Base-by-base conservation (phyloP, 177 flowering plant species). In the Vitis hybrid region DNA sequence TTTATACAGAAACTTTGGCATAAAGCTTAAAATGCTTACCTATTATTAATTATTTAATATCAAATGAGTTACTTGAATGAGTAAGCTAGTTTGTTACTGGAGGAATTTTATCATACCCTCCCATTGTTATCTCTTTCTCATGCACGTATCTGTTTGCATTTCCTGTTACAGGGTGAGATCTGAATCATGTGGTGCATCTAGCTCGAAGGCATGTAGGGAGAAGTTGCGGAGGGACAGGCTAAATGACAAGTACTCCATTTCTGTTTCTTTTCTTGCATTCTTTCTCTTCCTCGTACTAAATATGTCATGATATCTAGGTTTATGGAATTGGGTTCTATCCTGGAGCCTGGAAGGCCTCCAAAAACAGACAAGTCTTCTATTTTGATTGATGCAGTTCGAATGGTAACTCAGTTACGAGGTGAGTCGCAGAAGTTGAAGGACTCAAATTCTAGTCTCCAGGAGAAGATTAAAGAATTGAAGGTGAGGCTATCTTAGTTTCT, bases 341-440 rank as follows among this genome's bases (percentile, higher is more conserved):
- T 94, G 68, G 97, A 92, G 70, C 94, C 97, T 71, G 97, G 92
- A 75, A 87, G 84, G 78, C 87, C 90, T 64, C 93, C 94, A 14
- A 94, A 90, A 76, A 81, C 86, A 55, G 97, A 94, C 73, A 94
- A 94, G 78, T 75, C 91, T 67, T 91, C 94, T 35, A 84, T 94
- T 56, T 74, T 92, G 78, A 68, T 83, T 80, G 98, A 92, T 81
- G 97, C 97, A 64, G 84, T 83, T 67, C 88, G 92, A 49, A 84
- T 89, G 88, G 87, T 93, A 66, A 82, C 81, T 71, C 94, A 92
- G 75, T 78, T 91, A 66, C 79, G 91, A 11, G 74, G 81, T 71
- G 96, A 94, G 79, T 80, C 94, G 40, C 86, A 89, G 73, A 87
- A 92, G 80, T 79, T 92, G 80, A 90, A 89, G 81, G 94, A 89